Evolutionary conservation across 108 stramenopile species (phyloP).

Genomic region (Cyclostephanos invisitatus): DNA sequence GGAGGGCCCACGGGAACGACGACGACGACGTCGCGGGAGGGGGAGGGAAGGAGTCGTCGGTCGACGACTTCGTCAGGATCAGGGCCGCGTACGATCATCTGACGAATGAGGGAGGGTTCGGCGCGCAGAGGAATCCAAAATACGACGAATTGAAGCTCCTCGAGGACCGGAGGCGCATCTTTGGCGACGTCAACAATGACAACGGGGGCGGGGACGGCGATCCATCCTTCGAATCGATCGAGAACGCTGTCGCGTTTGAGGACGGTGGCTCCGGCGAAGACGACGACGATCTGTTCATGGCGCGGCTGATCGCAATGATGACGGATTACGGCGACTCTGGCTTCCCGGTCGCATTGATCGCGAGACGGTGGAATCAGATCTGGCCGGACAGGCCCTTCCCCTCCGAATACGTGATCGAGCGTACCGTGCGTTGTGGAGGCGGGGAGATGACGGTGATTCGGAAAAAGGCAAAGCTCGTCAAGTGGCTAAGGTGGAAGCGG

Average conservation of each 20-base stretch:
- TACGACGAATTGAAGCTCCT: constrained; percentile 40
- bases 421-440: constrained; percentile 14
- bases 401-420: constrained; percentile 41
- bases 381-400: constrained; percentile 86
- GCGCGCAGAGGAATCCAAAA: constrained; percentile 53
- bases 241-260: constrained; percentile 19
- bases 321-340: constrained; percentile 82
- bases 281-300: constrained; percentile 57
- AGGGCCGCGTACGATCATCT: constrained; percentile 52
- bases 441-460: constrained; percentile 12
- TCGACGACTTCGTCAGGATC: constrained; percentile 34
- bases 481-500: constrained; percentile 46
- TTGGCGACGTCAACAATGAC: constrained; percentile 11
- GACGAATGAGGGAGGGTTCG: constrained; percentile 48
- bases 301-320: constrained; percentile 72
- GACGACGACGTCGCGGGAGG: constrained; percentile 6
- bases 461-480: constrained; percentile 43
- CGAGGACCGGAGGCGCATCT: constrained; percentile 24
- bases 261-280: constrained; percentile 15
- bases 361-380: constrained; percentile 82
- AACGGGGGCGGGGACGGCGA: constrained; percentile 10
- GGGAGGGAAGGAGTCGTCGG: neutral
- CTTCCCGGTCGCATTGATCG: constrained; percentile 62
- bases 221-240: neutral
- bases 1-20: constrained; percentile 10